Base-by-base conservation (phyloP, 306 rosid genomes). In the Dalbergia cochinchinensis region DNA sequence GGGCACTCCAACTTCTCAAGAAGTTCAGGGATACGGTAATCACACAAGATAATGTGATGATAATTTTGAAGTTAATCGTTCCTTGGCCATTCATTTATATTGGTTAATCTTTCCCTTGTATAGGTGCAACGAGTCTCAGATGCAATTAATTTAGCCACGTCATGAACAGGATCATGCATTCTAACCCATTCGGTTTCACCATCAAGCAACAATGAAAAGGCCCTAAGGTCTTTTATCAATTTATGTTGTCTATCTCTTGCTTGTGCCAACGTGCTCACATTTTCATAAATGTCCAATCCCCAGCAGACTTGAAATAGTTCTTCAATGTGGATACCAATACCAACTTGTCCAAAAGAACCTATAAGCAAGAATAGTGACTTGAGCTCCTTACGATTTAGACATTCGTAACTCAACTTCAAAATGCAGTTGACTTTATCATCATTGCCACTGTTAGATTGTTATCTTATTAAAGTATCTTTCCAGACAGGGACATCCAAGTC, bases 1-100 rank as follows among this genome's bases (percentile, higher is more conserved):
- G 82, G 82, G 22, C 68, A 54, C 3, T 41, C 39, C 68, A 78
- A 45, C 37, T 11, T 55, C 19, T 67, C 47, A 4, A 50, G 82
- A 41, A 55, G 60, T 2, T 41, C 3, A 11, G 16, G 0, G 1
- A 39, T 22, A 55, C n/a, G 12, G 15, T 13, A 39, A 4, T 3
- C 1, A 39, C 66, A 66, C 13, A 77, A 0, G 5, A 39, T 16
- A 8, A 73, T 64, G 0, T 22, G 19, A 44, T 55, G 37, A 11
- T n/a, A 73, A 3, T n/a, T 64, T 73, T 3, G 0, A 15, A 70
- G 65, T 0, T 13, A 8, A 34, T 79, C 65, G 0, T 37, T 39
- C 9, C 11, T 5, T 3, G 75, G 59, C 75, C 69, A 64, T 73
- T 74, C 4, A 6, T 66, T 22, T 16, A 41, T 18, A 0, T 37